phyloP scores from a whole-genome alignment of 2,329 filamentous ascomycete species.

The Fusarium setosum region DNA sequence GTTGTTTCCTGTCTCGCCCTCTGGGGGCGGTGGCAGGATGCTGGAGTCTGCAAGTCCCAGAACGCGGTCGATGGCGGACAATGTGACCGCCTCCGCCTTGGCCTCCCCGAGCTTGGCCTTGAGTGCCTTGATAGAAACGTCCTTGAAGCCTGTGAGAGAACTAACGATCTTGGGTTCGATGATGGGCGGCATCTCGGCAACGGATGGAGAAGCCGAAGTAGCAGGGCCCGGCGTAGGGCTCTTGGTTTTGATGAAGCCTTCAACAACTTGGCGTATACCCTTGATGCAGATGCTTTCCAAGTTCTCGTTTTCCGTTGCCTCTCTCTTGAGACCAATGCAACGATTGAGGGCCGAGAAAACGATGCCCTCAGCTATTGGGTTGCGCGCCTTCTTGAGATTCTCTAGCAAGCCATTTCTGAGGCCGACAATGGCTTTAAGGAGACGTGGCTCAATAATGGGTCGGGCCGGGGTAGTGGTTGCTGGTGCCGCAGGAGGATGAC shows the following conservation, averaged over 20 bases:
- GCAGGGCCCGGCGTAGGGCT: conserved; percentile 48
- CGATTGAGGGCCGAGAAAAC: conserved; percentile 66
- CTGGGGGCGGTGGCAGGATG: conserved; percentile 49
- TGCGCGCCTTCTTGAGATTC: conserved; percentile 56
- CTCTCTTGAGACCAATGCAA: conserved; percentile 59
- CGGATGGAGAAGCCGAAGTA: conserved; percentile 36
- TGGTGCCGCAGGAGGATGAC: conserved; percentile 42
- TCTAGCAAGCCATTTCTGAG: conserved; percentile 61
- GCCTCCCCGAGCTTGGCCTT: conserved; percentile 53
- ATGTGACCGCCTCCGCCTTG: conserved; percentile 58
- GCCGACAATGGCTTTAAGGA: conserved; percentile 55
- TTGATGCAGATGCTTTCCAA: conserved; percentile 61
- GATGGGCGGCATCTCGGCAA: conserved; percentile 42
- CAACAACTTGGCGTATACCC: conserved; percentile 55
- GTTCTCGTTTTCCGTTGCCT: conserved; percentile 56
- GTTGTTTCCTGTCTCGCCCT: conserved; percentile 47
- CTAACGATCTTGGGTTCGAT: conserved; percentile 55
- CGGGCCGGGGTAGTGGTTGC: conserved; percentile 42
- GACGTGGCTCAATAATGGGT: conserved; percentile 57
- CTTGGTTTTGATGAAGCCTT: conserved; percentile 55
- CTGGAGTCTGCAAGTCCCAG: conserved; percentile 60
- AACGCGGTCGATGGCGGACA: conserved; percentile 63
- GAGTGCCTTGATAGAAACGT: conserved; percentile 56
- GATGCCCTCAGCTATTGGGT: conserved; percentile 57
- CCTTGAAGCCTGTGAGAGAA: conserved; percentile 58